These are phyloP conservation scores for Aspergillus novofumigatus DNA, from an alignment of 2,329 filamentous ascomycete genomes.

Conservation along the genomic window DNA sequence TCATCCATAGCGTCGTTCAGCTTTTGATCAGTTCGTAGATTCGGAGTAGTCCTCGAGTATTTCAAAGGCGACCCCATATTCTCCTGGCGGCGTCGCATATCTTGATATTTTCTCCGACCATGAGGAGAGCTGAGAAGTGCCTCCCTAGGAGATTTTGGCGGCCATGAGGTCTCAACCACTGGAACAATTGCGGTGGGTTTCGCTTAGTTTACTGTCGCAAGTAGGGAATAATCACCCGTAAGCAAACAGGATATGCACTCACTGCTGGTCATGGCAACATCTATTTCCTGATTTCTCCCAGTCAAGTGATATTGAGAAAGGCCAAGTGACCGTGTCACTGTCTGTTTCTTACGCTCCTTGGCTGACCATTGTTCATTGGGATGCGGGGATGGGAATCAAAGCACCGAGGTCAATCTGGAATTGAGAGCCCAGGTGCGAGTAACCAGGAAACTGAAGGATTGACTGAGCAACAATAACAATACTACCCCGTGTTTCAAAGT, in stretches of 20 bases:
- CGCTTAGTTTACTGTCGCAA: constrained; percentile 3
- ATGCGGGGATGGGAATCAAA: background rate
- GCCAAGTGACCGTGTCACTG: background rate
- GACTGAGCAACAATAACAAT: constrained; percentile 3
- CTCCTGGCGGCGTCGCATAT: constrained; percentile 62
- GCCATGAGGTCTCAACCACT: constrained; percentile 53
- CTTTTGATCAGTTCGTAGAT: constrained; percentile 30
- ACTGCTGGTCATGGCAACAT: constrained; percentile 20
- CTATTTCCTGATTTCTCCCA: background rate
- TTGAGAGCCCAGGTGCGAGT: background rate
- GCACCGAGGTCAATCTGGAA: background rate
- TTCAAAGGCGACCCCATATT: constrained; percentile 65
- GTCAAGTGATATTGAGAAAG: background rate
- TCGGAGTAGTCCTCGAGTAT: constrained; percentile 43
- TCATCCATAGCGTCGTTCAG: constrained; percentile 33
- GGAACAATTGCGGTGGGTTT: constrained; percentile 4
- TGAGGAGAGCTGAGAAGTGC: constrained; percentile 67
- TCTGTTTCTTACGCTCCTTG: background rate
- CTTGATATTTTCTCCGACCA: constrained; percentile 70
- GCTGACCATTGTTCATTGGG: background rate
- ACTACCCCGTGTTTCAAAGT: background rate
- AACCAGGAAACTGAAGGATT: background rate
- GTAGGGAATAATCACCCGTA: background rate
- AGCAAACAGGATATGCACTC: constrained; percentile 6
- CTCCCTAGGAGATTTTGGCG: constrained; percentile 59